A percentile compares a stretch with the other conserved stretches of the same genome.
phyloP scores from a whole-genome alignment of 495 filamentous ascomycete species.

The Aspergillus wentii region DNA sequence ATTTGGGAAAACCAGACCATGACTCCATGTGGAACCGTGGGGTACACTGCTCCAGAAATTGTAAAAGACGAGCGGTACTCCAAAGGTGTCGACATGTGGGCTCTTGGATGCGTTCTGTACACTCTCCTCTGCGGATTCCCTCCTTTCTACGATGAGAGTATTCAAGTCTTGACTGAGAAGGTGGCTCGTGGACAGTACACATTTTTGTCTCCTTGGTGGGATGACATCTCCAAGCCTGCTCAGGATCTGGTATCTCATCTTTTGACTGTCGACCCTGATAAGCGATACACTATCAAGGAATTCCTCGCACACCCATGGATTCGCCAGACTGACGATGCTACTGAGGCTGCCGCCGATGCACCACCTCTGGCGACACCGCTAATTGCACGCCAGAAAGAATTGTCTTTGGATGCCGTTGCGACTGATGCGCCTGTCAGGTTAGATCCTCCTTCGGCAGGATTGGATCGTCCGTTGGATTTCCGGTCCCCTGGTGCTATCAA shows the following conservation, averaged over 20 bases:
- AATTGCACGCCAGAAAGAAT: constrained; percentile 42
- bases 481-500: constrained; percentile 93
- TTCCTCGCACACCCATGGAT: constrained; percentile 97
- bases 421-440: constrained; percentile 45
- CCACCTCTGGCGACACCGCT: constrained; percentile 72
- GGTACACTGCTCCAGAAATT: constrained; percentile 98
- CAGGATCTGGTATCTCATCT: constrained; percentile 93
- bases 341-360: constrained; percentile 67
- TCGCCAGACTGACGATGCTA: constrained; percentile 67
- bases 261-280: constrained; percentile 81
- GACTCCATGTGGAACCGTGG: constrained; percentile 97
- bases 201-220: constrained; percentile 98
- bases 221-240: constrained; percentile 93
- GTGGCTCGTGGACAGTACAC: constrained; percentile 96
- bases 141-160: constrained; percentile 97
- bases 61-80: constrained; percentile 99
- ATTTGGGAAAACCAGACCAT: constrained; percentile 99
- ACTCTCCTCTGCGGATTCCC: constrained; percentile 96
- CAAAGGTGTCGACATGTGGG: constrained; percentile 99
- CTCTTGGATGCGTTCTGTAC: constrained; percentile 92
- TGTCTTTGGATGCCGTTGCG: constrained; percentile 18
- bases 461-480: constrained; percentile 78
- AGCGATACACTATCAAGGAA: constrained; percentile 80
- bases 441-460: constrained; percentile 44
- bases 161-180: constrained; percentile 95